Evolutionary conservation across 176 grass and related monocot species (phyloP), one percentile per base, ranked within the genome.

Genomic region (Oryza brachyantha): DNA sequence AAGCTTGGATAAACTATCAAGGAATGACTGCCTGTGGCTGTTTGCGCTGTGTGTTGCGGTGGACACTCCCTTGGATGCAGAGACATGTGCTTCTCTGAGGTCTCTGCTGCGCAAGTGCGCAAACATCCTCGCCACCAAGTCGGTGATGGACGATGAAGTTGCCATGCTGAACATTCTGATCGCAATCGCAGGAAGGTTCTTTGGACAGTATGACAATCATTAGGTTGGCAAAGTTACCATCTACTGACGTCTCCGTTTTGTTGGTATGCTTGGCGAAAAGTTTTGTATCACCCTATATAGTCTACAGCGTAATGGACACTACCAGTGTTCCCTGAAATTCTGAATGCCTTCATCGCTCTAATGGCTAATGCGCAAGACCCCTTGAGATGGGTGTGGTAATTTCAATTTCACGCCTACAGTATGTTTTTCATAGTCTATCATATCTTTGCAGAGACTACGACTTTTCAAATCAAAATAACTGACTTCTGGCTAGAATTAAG

Each of bases 131-230:
- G 66, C 80, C 13, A 29, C 69, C 12, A 98, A 89, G 69, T 69
- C 37, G 0, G 83, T 85, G 43, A 82, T 89, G 64, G 92, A 98
- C 4, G 85, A 92, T 64, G 90, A 98, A 76, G 88, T 76, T 0
- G 81, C 80, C 1, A 98, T 98, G 90, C 41, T 98, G 43, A 98
- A 83, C 78, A 86, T 98, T 76, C 83, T 94, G 3, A 79, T 89
- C 46, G 61, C 90, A 42, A 87, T 98, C 54, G 86, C 78, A 10
- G 92, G 90, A 13, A 81, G 81, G 78, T 94, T 87, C 68, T 97
- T 94, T 68, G 89, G 91, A n/a, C 95, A 97, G 77, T 88, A 70
- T 64, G 89, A 92, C 55, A 84, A 75, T 48, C 71, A 46, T 24
- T 29, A 46, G 35, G 29, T 38, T 40, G 2, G 19, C 39, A 21